Evolutionary conservation across 768 basidiomycete genomes (phyloP), one percentile per base, ranked within the genome.

Genomic region (Lentinula lateritia): DNA sequence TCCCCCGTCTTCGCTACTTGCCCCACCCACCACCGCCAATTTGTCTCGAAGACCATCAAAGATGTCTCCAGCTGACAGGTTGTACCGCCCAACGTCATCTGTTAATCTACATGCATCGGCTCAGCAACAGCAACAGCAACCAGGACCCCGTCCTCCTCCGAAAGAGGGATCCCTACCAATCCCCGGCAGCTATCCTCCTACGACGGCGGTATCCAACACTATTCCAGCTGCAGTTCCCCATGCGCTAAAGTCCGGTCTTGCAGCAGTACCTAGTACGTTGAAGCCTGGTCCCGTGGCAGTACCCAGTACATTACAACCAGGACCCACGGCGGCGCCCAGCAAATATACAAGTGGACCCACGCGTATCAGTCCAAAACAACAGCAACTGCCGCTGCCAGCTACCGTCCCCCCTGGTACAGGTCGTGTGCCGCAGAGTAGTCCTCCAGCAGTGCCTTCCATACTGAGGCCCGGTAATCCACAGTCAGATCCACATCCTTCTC

Each of bases 11-110:
- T 45, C 69, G 66, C 61, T 68, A 67, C 62, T 62, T 59, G 62
- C 32, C 66, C 71, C 16, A 52, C 66, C 62, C 62, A 70, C 64
- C 43, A 70, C 64, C 42, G 68, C 63, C 50, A 75, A 60, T 64
- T 66, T 84, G 43, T 70, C 68, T 32, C 76, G 83, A 60, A 76
- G 82, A 28, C 80, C 83, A 50, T 83, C 85, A 23, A 87, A 86
- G 65, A 67, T 86, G 10, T 69, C 70, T 1, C 78, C 81, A 18
- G 73, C 78, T 3, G 84, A 86, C 56, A 75, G 85, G 45, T 71
- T 87, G 43, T 72, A 75, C 28, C 79, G 80, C n/a, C 78, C 81
- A 10, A 34, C 50, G 39, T 52, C 60, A 32, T 58, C 63, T 13
- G 41, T 41, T 28, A 62, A 62, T 64, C 57, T 63, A 61, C 68